These are phyloP conservation scores for Suillus clintonianus DNA, from an alignment of 768 basidiomycete genomes.

Conservation along the genomic window DNA sequence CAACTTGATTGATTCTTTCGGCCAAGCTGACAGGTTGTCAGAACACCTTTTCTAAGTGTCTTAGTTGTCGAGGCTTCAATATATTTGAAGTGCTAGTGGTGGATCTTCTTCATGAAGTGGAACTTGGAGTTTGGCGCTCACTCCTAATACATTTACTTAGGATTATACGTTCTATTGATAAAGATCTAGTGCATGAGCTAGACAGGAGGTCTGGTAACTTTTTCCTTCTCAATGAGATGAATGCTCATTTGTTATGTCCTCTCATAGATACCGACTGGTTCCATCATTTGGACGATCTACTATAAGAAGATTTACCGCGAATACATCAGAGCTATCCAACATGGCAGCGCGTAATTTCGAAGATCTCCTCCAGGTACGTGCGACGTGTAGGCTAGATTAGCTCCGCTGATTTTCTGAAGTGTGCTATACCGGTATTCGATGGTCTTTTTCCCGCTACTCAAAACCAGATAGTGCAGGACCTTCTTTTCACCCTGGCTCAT, in stretches of 20 bases:
- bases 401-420: slow-evolving; percentile 7
- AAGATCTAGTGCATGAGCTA: too few relatives aligned
- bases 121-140: slow-evolving; percentile 41
- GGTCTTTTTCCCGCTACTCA: slow-evolving; percentile 14
- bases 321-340: slow-evolving; percentile 36
- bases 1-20: too few relatives aligned
- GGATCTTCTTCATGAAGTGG: slow-evolving; percentile 42
- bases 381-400: not conserved
- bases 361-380: slow-evolving; percentile 33
- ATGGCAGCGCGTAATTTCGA: slow-evolving; percentile 39
- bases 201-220: too few relatives aligned
- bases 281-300: slow-evolving; percentile 32
- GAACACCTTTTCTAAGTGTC: slow-evolving; percentile 37
- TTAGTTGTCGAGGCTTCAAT: slow-evolving; percentile 21
- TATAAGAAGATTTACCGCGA: slow-evolving; percentile 31
- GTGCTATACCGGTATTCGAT: slow-evolving; percentile 14
- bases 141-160: too few relatives aligned
- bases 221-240: too few relatives aligned
- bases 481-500: slow-evolving; percentile 14
- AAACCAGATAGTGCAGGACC: slow-evolving; percentile 10
- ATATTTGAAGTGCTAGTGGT: slow-evolving; percentile 29
- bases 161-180: too few relatives aligned
- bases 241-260: too few relatives aligned
- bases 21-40: too few relatives aligned
- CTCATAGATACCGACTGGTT: slow-evolving; percentile 29